Base-by-base conservation (phyloP, 1,284 basidiomycete species). In the Ustilago crameri region DNA sequence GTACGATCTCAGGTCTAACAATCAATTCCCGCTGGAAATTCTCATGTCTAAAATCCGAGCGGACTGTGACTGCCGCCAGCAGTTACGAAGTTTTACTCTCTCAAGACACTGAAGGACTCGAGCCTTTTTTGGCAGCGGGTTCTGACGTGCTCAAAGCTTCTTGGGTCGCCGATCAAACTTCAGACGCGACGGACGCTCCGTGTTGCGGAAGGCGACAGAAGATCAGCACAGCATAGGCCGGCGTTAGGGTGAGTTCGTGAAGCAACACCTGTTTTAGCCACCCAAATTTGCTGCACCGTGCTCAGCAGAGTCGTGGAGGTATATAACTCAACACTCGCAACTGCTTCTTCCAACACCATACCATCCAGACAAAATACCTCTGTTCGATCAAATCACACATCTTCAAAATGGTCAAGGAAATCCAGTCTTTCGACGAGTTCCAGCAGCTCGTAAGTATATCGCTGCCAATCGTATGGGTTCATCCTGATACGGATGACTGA, bases 391-490 rank as follows among this genome's bases (percentile, higher is more conserved):
- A 8, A 23, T 34, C 37, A 14, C 18, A 32, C 34, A 47, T 27
- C 43, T 34, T 47, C 71, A 81, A 79, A 78, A 67, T 70, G 62
- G 88, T 88, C 80, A 85, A 85, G 57, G 83, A 83, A 71, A 86
- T 90, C 84, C 84, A 84, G 72, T 86, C 85, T 54, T 84, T 85
- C 80, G 85, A 86, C n/a, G 85, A 89, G 80, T 90, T 88, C 86
- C 80, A 87, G 79, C 65, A 82, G 37, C 84, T 87, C 72, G 87
- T 88, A 42, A 64, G 67, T 66, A 18, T 59, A 38, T 17, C 14
- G 14, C 27, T 42, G 51, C 32, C 20, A 35, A 34, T n/a, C n/a
- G 26, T n/a, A 32, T 40, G 30, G 9, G n/a, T 14, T 37, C 14
- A 5, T 37, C 17, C n/a, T 37, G n/a, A n/a, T 34, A 15, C 15